These are phyloP conservation scores for Neofusicoccum cordaticola DNA, from an alignment of 2,329 filamentous ascomycete genomes.

Conservation along the genomic window DNA sequence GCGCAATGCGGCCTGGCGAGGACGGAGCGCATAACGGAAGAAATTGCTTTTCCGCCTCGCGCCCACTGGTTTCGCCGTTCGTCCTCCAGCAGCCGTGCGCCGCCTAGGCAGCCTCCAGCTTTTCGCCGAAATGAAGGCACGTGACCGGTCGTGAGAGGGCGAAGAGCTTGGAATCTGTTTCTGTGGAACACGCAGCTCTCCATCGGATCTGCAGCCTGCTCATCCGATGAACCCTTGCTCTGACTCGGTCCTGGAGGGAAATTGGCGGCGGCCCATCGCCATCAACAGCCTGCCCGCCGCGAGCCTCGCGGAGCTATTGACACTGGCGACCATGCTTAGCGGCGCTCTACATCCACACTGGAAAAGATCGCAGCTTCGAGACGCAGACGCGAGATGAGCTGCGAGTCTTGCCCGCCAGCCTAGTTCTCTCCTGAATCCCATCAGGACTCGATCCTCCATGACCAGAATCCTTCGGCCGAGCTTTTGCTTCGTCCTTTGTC, in stretches of 20 bases:
- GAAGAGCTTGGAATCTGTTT: not conserved
- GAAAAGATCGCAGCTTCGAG: not conserved
- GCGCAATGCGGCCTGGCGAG: not conserved
- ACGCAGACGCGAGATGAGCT: not conserved
- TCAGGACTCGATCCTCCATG: not conserved
- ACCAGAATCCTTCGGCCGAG: not conserved
- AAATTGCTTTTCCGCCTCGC: not conserved
- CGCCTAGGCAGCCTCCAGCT: not conserved
- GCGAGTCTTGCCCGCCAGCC: not conserved
- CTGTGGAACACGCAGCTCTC: not conserved
- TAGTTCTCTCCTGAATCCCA: not conserved
- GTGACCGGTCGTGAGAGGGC: not conserved
- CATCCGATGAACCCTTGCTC: not conserved
- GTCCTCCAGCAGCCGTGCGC: not conserved
- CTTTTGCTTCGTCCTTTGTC: not conserved
- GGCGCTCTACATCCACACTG: not conserved
- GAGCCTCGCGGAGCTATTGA: not conserved
- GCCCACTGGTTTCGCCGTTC: not conserved
- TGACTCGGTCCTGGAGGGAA: not conserved
- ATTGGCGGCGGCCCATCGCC: not conserved
- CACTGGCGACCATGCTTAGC: not conserved
- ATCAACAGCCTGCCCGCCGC: not conserved
- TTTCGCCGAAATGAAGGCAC: slow-evolving; percentile 11
- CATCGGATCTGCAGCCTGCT: slow-evolving; percentile 1
- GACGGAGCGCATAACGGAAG: not conserved